Base-by-base conservation (phyloP, 768 basidiomycete species). In the Mycena maculata region DNA sequence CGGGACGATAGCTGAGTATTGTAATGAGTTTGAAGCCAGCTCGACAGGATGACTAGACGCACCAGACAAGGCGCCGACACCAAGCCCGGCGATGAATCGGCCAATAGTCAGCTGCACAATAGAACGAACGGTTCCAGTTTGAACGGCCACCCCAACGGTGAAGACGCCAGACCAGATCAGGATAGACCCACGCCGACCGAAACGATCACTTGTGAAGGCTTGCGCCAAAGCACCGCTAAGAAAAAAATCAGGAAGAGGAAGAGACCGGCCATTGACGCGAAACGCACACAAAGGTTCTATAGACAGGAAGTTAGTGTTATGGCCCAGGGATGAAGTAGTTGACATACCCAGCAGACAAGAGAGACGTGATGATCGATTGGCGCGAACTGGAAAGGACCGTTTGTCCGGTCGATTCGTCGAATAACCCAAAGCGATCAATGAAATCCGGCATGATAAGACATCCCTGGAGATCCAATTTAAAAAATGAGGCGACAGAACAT, bases 371-470 rank as follows among this genome's bases (percentile, higher is more conserved):
- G 54, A 93, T 90, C 0, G 90, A 90, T 72, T 92, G 90, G 38
- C 91, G 82, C 27, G 87, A 86, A 64, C 86, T 85, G 3, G 88
- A 86, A 12, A 94, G 78, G 64, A 85, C 79, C 54, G 79, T 79
- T 36, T 78, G 69, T 4, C 90, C 90, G 66, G 86, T 71, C 3
- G 72, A 71, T 52, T 78, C 83, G 4, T 27, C 60, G 4, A 82
- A 56, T 71, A 87, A 79, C 33, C 91, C 92, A 73, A 93, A 93
- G 15, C 91, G 86, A 57, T 79, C 70, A 70, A 92, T 83, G 76
- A 93, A 93, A 75, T 93, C 91, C 10, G 86, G 86, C 90, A 92
- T 92, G 64, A 93, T 92, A 33, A 93, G 77, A 72, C 90, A 92
- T 83, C 92, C 92, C 87, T 90, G 72, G 11, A 49, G 41, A 18